A percentile compares a stretch with the other conserved stretches of the same genome.
Evolutionary conservation across 1,284 basidiomycete species (phyloP).

Genomic region (Meira miltonrushii): DNA sequence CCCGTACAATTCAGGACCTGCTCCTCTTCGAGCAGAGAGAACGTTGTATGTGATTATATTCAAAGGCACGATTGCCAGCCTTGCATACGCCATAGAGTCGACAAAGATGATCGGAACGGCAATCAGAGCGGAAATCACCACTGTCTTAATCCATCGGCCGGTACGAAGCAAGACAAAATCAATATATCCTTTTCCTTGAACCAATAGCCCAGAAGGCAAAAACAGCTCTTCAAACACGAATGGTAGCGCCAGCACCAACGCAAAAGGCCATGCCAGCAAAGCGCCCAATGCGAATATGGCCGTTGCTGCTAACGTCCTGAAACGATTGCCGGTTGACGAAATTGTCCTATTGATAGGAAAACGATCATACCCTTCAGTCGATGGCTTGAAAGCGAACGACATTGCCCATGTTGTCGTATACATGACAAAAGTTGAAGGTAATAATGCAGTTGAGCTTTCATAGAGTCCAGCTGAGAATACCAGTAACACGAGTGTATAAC

Average conservation of each 20-base stretch:
- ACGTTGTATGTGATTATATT: constrained; percentile 94
- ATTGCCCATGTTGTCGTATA: constrained; percentile 78
- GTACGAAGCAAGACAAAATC: constrained; percentile 54
- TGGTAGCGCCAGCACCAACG: constrained; percentile 75
- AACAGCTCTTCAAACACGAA: constrained; percentile 88
- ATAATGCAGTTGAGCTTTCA: constrained; percentile 65
- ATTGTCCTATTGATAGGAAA: constrained; percentile 11
- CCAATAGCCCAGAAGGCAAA: constrained; percentile 60
- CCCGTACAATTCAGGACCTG: constrained; percentile 84
- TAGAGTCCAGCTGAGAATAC: constrained; percentile 87
- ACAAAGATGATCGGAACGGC: constrained; percentile 60
- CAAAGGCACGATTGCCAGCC: constrained; percentile 73
- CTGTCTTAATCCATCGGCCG: constrained; percentile 24
- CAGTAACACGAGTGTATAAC: constrained; percentile 82
- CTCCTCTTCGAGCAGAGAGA: constrained; percentile 61
- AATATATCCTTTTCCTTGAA: constrained; percentile 17
- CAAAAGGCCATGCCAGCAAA: constrained; percentile 93
- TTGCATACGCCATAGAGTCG: constrained; percentile 84
- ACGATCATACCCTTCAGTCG: constrained; percentile 37
- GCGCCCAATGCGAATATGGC: constrained; percentile 73
- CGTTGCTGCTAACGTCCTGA: constrained; percentile 59
- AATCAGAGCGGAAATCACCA: constrained; percentile 62
- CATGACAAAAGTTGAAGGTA: constrained; percentile 92
- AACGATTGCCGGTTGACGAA: background rate
- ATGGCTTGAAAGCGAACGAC: constrained; percentile 68